Evolutionary conservation across 179 eudicot species (phyloP).

Genomic region (Beta lomatogona): DNA sequence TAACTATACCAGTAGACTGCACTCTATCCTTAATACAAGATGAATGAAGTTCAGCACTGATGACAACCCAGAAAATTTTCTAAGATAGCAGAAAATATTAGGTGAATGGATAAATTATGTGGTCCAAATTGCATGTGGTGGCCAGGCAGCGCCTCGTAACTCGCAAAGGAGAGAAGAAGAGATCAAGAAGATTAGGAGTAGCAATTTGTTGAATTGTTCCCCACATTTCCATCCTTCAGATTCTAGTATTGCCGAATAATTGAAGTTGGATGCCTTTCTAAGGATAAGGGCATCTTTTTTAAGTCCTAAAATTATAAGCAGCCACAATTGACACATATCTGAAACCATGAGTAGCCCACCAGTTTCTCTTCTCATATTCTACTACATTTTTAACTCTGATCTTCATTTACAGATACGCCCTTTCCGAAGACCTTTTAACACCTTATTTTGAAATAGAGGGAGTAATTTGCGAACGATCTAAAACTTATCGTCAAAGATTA

Average conservation of each 20-base stretch:
- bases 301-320: neutral
- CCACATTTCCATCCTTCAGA: neutral
- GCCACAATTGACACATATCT: constrained; percentile 3
- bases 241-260: neutral
- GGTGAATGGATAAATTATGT: constrained; percentile 1
- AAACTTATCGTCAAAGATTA: too few species aligned
- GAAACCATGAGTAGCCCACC: constrained; percentile 1
- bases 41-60: neutral
- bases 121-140: constrained; percentile 21
- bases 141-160: constrained; percentile 18
- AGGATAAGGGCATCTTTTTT: constrained; percentile 8
- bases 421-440: too few species aligned
- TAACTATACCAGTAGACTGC: too few species aligned
- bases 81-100: neutral
- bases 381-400: neutral
- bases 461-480: too few species aligned
- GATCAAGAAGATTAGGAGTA: neutral
- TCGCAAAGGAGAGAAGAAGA: neutral
- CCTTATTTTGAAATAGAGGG: too few species aligned
- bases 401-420: neutral
- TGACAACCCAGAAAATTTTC: neutral
- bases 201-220: neutral
- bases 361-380: neutral
- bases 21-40: too few species aligned
- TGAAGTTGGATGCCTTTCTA: neutral